Conservation (phyloP, 805 yeast genomes). For the Sugiyamaella mastotermitis region DNA sequence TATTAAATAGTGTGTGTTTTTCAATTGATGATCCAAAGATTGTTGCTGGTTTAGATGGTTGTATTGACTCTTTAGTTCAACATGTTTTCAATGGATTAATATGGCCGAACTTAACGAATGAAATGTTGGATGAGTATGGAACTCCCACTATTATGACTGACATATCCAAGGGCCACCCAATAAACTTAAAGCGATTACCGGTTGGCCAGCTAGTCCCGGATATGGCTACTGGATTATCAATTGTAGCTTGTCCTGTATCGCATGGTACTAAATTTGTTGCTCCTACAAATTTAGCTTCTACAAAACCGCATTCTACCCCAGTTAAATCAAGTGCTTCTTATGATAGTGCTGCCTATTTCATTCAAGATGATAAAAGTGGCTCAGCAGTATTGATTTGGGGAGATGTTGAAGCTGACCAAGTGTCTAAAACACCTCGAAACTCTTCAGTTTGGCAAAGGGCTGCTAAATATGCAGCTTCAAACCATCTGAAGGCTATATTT, state of each 20-base stretch:
- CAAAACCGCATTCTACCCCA: not conserved
- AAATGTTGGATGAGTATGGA: constrained; percentile 13
- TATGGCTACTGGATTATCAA: constrained; percentile 15
- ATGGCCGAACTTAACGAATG: constrained; percentile 68
- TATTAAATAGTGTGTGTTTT: constrained; percentile 64
- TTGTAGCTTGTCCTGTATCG: constrained; percentile 23
- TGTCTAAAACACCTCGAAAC: constrained; percentile 37
- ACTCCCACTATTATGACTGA: not conserved
- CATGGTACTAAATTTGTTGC: constrained; percentile 14
- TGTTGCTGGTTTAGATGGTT: constrained; percentile 48
- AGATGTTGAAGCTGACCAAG: constrained; percentile 68
- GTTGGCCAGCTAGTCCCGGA: too few relatives aligned
- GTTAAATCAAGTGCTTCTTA: constrained; percentile 17
- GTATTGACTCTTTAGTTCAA: constrained; percentile 45
- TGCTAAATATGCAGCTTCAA: constrained; percentile 39
- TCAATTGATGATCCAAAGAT: constrained; percentile 31
- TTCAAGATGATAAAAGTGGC: constrained; percentile 34
- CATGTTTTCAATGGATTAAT: constrained; percentile 65
- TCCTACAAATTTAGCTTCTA: not conserved
- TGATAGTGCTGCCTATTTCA: constrained; percentile 56
- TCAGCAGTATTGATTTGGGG: constrained; percentile 63
- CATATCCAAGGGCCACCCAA: not conserved
- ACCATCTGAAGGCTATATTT: constrained; percentile 48
- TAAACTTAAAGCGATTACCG: not conserved
- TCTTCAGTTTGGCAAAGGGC: constrained; percentile 51